A percentile compares a stretch with the other conserved stretches of the same genome.
Evolutionary conservation across 2,329 filamentous ascomycete genomes (phyloP).

Genomic region (Hansfordia pulvinata): DNA sequence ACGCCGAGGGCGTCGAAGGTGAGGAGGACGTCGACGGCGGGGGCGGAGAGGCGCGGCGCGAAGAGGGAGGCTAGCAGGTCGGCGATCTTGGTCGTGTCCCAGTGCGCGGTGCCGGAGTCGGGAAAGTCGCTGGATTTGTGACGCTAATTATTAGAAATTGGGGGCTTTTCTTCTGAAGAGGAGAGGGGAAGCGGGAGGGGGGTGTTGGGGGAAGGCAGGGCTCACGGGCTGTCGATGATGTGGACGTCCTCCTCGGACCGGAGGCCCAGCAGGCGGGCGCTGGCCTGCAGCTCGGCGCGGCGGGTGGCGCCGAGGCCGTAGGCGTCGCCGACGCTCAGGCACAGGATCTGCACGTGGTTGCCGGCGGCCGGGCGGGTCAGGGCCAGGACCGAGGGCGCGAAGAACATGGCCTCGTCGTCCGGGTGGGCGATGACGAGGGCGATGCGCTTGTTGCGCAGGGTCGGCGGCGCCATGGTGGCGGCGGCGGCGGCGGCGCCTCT

Average conservation of each 20-base stretch:
- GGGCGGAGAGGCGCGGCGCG: conserved; percentile 38
- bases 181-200: neutral
- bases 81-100: conserved; percentile 60
- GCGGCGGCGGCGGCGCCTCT: too few relatives aligned
- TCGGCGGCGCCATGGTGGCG: conserved; percentile 51
- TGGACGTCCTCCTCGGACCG: conserved; percentile 65
- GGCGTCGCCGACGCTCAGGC: conserved; percentile 78
- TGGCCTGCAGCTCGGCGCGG: conserved; percentile 72
- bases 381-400: conserved; percentile 76
- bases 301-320: conserved; percentile 76
- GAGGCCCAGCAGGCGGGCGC: conserved; percentile 64
- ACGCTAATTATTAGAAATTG: conserved; percentile 1
- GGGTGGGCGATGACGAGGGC: conserved; percentile 91
- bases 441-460: conserved; percentile 70
- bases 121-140: conserved; percentile 47
- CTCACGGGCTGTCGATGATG: conserved; percentile 65
- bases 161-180: neutral
- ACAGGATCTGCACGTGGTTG: conserved; percentile 90
- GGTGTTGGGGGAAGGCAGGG: conserved; percentile 5
- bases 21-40: conserved; percentile 59
- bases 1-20: conserved; percentile 82
- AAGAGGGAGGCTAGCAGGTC: conserved; percentile 60
- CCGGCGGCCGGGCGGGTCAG: conserved; percentile 66
- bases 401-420: conserved; percentile 99
- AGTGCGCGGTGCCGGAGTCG: conserved; percentile 74